Conservation (phyloP, 1,284 basidiomycete genomes). For the Amylostereum chailletii region DNA sequence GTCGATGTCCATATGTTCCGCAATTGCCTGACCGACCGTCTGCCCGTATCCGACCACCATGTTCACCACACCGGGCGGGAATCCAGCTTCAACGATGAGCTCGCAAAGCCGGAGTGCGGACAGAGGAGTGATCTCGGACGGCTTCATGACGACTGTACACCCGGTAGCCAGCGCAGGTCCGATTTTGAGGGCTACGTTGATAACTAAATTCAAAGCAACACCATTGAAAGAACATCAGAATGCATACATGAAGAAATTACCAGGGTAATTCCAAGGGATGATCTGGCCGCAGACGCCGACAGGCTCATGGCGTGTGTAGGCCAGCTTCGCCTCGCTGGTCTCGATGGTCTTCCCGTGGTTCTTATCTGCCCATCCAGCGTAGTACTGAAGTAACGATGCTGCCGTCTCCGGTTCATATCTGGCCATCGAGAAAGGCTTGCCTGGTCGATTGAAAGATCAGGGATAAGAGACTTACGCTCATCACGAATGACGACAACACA, state of each 20-base stretch:
- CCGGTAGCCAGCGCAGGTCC: conserved; percentile 82
- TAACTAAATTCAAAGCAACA: conserved; percentile 29
- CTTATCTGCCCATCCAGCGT: conserved; percentile 83
- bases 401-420: conserved; percentile 50
- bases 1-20: conserved; percentile 55
- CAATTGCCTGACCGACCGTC: conserved; percentile 58
- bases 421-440: conserved; percentile 70
- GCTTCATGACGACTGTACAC: conserved; percentile 79
- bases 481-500: conserved; percentile 5
- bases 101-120: conserved; percentile 56
- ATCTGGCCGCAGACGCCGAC: conserved; percentile 88
- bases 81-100: conserved; percentile 45
- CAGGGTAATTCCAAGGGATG: conserved; percentile 74
- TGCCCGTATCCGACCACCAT: conserved; percentile 57
- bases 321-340: conserved; percentile 64
- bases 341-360: conserved; percentile 76
- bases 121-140: conserved; percentile 87
- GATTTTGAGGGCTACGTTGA: conserved; percentile 79
- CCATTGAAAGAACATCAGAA: neutral
- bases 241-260: conserved; percentile 26
- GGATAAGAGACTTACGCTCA: conserved; percentile 17
- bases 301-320: conserved; percentile 86
- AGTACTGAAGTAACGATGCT: conserved; percentile 67
- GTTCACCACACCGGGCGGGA: conserved; percentile 70
- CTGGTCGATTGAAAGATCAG: neutral